These are phyloP conservation scores for Helianthus tuberosus DNA, from an alignment of 129 eudicot species.

Conservation along the genomic window DNA sequence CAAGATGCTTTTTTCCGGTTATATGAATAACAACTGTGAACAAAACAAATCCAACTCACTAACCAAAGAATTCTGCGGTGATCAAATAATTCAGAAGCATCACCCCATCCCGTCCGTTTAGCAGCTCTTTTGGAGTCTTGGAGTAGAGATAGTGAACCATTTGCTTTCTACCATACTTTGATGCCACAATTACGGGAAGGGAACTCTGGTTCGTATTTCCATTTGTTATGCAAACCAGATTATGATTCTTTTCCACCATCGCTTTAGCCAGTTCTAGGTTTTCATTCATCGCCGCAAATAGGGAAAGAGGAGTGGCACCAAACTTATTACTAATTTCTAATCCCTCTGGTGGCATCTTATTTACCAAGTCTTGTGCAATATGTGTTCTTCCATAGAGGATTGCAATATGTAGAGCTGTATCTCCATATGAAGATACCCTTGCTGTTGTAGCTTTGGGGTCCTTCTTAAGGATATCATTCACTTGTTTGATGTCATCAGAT, in stretches of 20 bases:
- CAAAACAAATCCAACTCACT: slow-evolving; percentile 11
- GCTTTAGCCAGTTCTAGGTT: slow-evolving; percentile 29
- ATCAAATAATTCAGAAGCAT: slow-evolving; percentile 49
- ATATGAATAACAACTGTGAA: not conserved
- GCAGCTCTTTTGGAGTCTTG: slow-evolving; percentile 42
- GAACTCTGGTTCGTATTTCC: slow-evolving; percentile 41
- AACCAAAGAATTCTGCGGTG: slow-evolving; percentile 55
- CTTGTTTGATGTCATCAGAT: slow-evolving; percentile 4
- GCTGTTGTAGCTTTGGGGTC: slow-evolving; percentile 24
- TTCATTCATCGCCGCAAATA: slow-evolving; percentile 42
- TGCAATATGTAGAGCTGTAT: slow-evolving; percentile 52
- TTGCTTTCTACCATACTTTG: slow-evolving; percentile 44
- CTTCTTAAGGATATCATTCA: slow-evolving; percentile 12
- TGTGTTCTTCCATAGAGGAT: slow-evolving; percentile 36
- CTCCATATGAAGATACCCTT: slow-evolving; percentile 37
- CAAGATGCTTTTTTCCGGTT: no score
- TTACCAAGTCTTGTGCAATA: slow-evolving; percentile 43
- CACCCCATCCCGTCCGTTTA: slow-evolving; percentile 40
- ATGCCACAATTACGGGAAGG: slow-evolving; percentile 57
- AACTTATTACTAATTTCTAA: slow-evolving; percentile 40
- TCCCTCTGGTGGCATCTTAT: slow-evolving; percentile 21
- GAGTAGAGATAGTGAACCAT: slow-evolving; percentile 54
- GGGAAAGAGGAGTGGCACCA: slow-evolving; percentile 49
- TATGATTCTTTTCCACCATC: slow-evolving; percentile 35
- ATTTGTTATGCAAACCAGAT: slow-evolving; percentile 27